phyloP scores from a whole-genome alignment of 192 early-diverging fungal genomes.

The Umbelopsis sp. region DNA sequence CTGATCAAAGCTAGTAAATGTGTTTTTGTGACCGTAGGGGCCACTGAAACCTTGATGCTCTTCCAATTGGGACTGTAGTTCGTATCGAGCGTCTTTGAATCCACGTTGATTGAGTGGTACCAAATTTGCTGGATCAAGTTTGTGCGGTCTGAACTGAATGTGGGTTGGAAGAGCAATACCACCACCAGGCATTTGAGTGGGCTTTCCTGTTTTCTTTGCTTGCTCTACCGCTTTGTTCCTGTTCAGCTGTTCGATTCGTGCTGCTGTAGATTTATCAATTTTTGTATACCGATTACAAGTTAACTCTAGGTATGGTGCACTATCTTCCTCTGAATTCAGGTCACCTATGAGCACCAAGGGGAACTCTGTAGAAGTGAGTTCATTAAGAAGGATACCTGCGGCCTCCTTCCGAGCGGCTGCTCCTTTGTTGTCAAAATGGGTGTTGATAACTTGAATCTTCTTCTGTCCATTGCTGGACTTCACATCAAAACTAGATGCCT shows the following conservation, averaged over 20 bases:
- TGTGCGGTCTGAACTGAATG: constrained; percentile 12
- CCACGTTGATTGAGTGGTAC: neutral
- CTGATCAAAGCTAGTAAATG: constrained; percentile 39
- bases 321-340: constrained; percentile 30
- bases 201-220: neutral
- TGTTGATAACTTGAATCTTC: constrained; percentile 30
- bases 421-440: constrained; percentile 37
- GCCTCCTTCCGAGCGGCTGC: constrained; percentile 25
- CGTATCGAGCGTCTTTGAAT: constrained; percentile 38
- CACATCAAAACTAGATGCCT: no score
- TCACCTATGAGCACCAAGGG: constrained; percentile 32
- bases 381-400: constrained; percentile 26
- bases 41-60: constrained; percentile 16
- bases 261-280: constrained; percentile 1
- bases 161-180: constrained; percentile 26
- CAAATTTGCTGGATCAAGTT: neutral
- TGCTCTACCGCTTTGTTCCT: neutral
- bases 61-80: constrained; percentile 21
- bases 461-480: constrained; percentile 1
- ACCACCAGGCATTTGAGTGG: constrained; percentile 10
- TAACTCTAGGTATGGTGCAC: constrained; percentile 29
- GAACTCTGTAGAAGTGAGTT: neutral
- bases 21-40: constrained; percentile 35
- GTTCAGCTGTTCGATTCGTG: constrained; percentile 16
- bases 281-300: constrained; percentile 14